Evolutionary conservation across 257 asterid genomes (phyloP).

Genomic region (Petunia secreta): DNA sequence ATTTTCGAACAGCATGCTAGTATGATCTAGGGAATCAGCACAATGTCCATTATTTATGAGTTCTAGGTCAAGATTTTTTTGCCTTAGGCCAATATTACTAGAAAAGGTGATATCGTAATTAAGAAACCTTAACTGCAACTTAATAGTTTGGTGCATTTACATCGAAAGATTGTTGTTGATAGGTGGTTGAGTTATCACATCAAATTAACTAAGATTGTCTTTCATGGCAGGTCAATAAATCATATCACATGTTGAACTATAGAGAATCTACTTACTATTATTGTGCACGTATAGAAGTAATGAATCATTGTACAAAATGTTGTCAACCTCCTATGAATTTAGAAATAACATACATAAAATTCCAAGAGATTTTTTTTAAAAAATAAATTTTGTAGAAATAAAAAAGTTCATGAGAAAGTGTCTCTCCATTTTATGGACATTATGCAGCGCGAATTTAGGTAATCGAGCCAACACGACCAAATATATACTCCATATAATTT

Average conservation of each 20-base stretch:
- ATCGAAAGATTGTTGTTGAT: background rate
- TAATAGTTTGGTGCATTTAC: background rate
- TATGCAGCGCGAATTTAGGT: too few relatives aligned
- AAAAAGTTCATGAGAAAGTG: too few relatives aligned
- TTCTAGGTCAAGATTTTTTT: too few relatives aligned
- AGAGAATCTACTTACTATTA: constrained; percentile 9
- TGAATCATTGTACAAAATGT: background rate
- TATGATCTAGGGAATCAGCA: too few relatives aligned
- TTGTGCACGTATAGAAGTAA: background rate
- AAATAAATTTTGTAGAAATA: too few relatives aligned
- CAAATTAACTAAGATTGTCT: constrained; percentile 1
- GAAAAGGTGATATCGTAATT: background rate
- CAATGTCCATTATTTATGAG: too few relatives aligned
- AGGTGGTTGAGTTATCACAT: constrained; percentile 6
- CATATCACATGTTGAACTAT: constrained; percentile 8
- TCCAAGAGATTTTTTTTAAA: background rate
- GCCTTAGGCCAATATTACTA: too few relatives aligned
- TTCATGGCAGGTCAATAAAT: constrained; percentile 8
- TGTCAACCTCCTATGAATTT: background rate
- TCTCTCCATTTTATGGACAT: too few relatives aligned
- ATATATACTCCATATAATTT: too few relatives aligned
- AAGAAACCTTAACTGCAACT: background rate
- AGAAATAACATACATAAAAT: background rate
- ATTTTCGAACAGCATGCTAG: too few relatives aligned
- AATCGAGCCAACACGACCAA: too few relatives aligned